Evolutionary conservation across 1,139 yeast genomes (phyloP).

Genomic region (Suhomyces terraborum): DNA sequence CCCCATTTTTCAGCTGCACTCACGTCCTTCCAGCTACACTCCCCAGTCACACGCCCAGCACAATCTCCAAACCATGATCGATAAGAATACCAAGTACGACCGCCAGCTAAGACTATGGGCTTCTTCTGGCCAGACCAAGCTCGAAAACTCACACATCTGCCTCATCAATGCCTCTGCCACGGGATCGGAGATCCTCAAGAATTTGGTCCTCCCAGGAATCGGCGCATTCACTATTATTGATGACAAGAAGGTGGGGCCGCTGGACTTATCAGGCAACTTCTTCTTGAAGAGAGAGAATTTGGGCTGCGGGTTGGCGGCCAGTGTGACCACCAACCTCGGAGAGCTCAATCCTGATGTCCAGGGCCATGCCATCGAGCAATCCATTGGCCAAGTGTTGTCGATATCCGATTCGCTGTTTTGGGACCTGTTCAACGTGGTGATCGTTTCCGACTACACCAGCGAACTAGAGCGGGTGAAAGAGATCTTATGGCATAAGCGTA

Average conservation of each 20-base stretch:
- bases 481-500: constrained; percentile 43
- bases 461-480: constrained; percentile 32
- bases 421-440: constrained; percentile 55
- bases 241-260: constrained; percentile 36
- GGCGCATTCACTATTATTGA: constrained; percentile 69
- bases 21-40: too few relatives aligned
- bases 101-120: constrained; percentile 93
- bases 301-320: constrained; percentile 43
- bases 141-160: constrained; percentile 62
- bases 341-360: constrained; percentile 65
- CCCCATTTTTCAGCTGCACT: too few relatives aligned
- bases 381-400: constrained; percentile 23
- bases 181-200: constrained; percentile 73
- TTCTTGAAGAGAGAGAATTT: constrained; percentile 53
- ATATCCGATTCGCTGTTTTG: constrained; percentile 36
- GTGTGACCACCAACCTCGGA: constrained; percentile 42
- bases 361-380: constrained; percentile 35
- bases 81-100: constrained; percentile 62
- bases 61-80: constrained; percentile 19
- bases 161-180: constrained; percentile 61
- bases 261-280: constrained; percentile 61
- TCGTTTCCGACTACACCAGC: constrained; percentile 41
- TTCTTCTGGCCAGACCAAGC: constrained; percentile 63
- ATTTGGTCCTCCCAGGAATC: constrained; percentile 78
- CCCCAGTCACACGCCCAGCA: too few relatives aligned